Evolutionary conservation across 805 yeast species (phyloP), one percentile per base, ranked within the genome.

Genomic region (Candida suzukii): DNA sequence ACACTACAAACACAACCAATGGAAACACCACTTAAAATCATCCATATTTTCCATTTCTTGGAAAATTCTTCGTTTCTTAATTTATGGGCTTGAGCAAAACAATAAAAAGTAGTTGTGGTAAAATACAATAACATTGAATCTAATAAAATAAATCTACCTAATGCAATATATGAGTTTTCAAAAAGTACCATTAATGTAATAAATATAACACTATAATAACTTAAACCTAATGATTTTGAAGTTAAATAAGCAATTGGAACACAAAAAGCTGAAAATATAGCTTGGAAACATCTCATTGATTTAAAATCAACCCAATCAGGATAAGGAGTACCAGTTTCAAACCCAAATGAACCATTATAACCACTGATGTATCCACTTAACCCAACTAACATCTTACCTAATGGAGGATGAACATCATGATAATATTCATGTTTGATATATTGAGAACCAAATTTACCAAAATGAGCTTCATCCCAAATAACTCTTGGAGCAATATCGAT

Each of bases 401-500:
- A 68, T 2, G 99, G 99, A 38, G 99, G 99, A 64, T 91, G 99
- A 27, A 91, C 96, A 63, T 91, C 99, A 59, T 87, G 95, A 62
- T 90, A 91, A 59, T 85, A 88, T 54, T 87, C 95, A 51, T 87
- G 93, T 50, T 68, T 80, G 47, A 91, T 69, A 63, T 91, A 91
- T 60, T 87, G 83, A 12, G 96, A 82, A 26, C 97, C 98, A 60
- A 91, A 91, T 61, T 91, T 93, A 39, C 97, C 99, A 58, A 85
- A 85, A 67, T 85, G 95, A 6, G 95, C 93, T 60, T 85, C 95
- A 65, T 85, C 95, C 95, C 95, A 85, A 9, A 83, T 82, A 37
- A 85, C 91, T 41, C 68, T 70, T 39, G 73, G 60, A 43, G 78
- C 71, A 26, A 64, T 61, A 19, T 74, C 78, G 39, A 85, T 78